phyloP scores from a whole-genome alignment of 78 protist species.

The Planoprotostelium fungivorum region DNA sequence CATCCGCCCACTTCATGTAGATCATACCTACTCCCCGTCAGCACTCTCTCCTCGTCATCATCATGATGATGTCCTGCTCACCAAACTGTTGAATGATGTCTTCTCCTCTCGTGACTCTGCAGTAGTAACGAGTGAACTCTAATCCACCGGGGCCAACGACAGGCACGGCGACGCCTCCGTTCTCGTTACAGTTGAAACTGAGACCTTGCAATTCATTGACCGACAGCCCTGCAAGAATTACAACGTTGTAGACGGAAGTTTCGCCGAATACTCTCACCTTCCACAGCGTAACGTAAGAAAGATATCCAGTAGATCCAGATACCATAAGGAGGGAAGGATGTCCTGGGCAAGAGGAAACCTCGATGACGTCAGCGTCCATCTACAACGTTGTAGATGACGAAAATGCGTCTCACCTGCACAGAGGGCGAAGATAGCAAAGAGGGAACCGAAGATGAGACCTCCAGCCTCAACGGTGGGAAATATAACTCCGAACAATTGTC shows the following conservation, averaged over 20 bases:
- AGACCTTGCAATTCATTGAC: background rate
- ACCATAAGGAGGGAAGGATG: background rate
- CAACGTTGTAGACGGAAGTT: background rate
- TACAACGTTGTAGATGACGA: background rate
- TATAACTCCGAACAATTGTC: background rate
- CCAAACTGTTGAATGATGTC: background rate
- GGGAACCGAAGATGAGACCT: background rate
- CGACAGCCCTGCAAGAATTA: background rate
- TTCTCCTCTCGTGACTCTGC: background rate
- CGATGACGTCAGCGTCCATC: background rate
- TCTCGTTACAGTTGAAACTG: background rate
- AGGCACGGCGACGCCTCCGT: background rate
- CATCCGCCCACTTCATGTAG: constrained; percentile 1
- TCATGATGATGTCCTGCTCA: background rate
- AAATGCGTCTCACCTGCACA: background rate
- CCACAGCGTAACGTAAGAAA: background rate
- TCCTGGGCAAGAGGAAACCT: background rate
- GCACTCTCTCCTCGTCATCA: background rate
- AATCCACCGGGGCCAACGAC: background rate
- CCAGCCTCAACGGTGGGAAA: background rate
- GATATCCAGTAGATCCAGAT: background rate
- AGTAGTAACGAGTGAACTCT: background rate
- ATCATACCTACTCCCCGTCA: background rate
- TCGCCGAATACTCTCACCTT: background rate
- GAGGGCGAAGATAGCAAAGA: background rate